Evolutionary conservation across 306 rosid species (phyloP).

Genomic region (Casuarina equisetifolia): DNA sequence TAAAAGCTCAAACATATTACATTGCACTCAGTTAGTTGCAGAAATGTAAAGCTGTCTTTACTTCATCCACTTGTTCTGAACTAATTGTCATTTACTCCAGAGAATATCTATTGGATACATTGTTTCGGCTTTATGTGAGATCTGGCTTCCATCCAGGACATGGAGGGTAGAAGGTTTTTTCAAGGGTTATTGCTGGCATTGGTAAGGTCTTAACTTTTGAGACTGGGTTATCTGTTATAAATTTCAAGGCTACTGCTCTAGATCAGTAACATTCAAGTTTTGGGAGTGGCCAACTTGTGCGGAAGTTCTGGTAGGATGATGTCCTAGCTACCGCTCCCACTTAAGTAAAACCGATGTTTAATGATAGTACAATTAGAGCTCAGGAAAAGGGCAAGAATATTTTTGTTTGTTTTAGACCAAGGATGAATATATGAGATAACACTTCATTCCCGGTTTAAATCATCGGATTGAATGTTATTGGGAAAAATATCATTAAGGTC

Average conservation of each 20-base stretch:
- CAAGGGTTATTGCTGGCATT: slow-evolving; percentile 58
- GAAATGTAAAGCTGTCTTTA: neutral
- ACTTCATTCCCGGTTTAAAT: neutral
- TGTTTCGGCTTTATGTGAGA: slow-evolving; percentile 77
- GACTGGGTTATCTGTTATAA: neutral
- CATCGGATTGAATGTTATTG: neutral
- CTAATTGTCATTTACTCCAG: slow-evolving; percentile 42
- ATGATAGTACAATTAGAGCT: neutral
- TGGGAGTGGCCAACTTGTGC: neutral
- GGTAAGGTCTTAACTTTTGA: slow-evolving; percentile 43
- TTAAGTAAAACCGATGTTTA: neutral
- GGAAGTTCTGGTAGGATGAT: neutral
- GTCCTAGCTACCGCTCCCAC: neutral
- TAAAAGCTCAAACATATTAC: too few relatives aligned
- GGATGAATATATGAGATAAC: neutral
- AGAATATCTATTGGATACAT: slow-evolving; percentile 84
- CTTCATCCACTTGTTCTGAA: slow-evolving; percentile 6
- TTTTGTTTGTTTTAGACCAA: neutral
- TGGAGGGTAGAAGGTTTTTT: slow-evolving; percentile 41
- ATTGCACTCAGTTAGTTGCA: too few relatives aligned
- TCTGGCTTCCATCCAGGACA: slow-evolving; percentile 59
- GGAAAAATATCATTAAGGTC: neutral
- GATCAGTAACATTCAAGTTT: neutral
- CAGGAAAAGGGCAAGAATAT: too few relatives aligned
- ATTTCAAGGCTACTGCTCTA: neutral